These are phyloP conservation scores for Ascochyta fabae DNA, from an alignment of 2,329 filamentous ascomycete genomes.

Conservation along the genomic window DNA sequence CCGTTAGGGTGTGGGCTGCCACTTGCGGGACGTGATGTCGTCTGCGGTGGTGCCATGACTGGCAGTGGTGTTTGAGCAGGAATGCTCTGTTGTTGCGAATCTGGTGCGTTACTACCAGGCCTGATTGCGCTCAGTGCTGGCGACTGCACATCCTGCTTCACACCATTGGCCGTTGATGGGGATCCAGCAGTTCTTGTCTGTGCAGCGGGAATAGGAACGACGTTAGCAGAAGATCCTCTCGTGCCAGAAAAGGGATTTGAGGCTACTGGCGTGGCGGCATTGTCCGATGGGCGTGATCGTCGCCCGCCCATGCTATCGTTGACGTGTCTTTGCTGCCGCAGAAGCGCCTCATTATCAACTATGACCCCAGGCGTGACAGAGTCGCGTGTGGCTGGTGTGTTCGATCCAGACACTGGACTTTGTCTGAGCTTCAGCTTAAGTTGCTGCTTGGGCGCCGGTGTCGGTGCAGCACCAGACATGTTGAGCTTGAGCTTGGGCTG, in stretches of 20 bases:
- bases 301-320: slow-evolving; percentile 57
- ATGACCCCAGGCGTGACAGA: slow-evolving; percentile 57
- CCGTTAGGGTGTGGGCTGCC: slow-evolving; percentile 52
- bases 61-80: slow-evolving; percentile 42
- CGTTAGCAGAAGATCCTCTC: slow-evolving; percentile 28
- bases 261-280: slow-evolving; percentile 32
- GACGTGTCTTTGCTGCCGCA: slow-evolving; percentile 60
- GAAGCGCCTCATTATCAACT: slow-evolving; percentile 62
- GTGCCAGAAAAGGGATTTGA: slow-evolving; percentile 40
- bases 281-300: slow-evolving; percentile 35
- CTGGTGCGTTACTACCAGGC: slow-evolving; percentile 46
- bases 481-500: slow-evolving; percentile 84
- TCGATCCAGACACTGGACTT: slow-evolving; percentile 48
- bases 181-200: slow-evolving; percentile 44
- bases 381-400: slow-evolving; percentile 49
- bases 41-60: slow-evolving; percentile 50
- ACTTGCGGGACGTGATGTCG: slow-evolving; percentile 46
- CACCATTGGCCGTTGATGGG: slow-evolving; percentile 39
- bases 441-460: slow-evolving; percentile 45
- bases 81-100: slow-evolving; percentile 39
- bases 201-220: slow-evolving; percentile 27
- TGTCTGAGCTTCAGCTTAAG: slow-evolving; percentile 69
- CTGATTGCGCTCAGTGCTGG: slow-evolving; percentile 52
- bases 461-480: slow-evolving; percentile 54
- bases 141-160: slow-evolving; percentile 52